Percentiles rank a stretch among this genome's conserved stretches.
Evolutionary conservation across 2,329 filamentous ascomycete species (phyloP).

Genomic region (Phialocephala sp.): DNA sequence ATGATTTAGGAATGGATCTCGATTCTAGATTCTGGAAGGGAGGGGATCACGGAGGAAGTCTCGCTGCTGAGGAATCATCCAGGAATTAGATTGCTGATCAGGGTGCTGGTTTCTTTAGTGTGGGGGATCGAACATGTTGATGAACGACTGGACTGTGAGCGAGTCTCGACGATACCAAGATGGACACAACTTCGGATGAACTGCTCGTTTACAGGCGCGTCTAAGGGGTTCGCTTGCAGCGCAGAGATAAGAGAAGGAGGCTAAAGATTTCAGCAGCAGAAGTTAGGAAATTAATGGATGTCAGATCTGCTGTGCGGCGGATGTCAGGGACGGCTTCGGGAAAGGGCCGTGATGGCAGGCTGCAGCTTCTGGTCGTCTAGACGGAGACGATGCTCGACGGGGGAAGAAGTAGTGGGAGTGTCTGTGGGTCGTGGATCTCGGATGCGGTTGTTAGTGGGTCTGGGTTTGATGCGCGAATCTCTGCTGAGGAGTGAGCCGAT

Average conservation of each 20-base stretch:
- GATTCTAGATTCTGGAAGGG: not conserved
- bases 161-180: not conserved
- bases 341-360: slow-evolving; percentile 4
- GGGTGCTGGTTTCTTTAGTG: slow-evolving; percentile 3
- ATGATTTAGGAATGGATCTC: not conserved
- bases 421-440: slow-evolving; percentile 1
- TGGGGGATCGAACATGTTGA: not conserved
- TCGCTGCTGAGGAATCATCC: not conserved
- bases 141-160: slow-evolving; percentile 14
- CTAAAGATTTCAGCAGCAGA: slow-evolving; percentile 3
- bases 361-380: not conserved
- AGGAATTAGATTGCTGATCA: not conserved
- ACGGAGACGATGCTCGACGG: not conserved
- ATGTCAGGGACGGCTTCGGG: not conserved
- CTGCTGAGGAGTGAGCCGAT: slow-evolving; percentile 2
- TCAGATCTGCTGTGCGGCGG: slow-evolving; percentile 13
- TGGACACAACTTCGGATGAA: not conserved
- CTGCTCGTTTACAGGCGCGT: not conserved
- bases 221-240: not conserved
- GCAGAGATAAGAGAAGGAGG: not conserved
- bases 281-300: slow-evolving; percentile 11
- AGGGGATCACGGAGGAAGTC: not conserved
- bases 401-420: too few species aligned
- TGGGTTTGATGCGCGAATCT: slow-evolving; percentile 1
- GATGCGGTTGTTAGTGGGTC: not conserved